Evolutionary conservation across 352 stramenopile species (phyloP), one percentile per base, ranked within the genome.

Genomic region (Pythium aquatile): DNA sequence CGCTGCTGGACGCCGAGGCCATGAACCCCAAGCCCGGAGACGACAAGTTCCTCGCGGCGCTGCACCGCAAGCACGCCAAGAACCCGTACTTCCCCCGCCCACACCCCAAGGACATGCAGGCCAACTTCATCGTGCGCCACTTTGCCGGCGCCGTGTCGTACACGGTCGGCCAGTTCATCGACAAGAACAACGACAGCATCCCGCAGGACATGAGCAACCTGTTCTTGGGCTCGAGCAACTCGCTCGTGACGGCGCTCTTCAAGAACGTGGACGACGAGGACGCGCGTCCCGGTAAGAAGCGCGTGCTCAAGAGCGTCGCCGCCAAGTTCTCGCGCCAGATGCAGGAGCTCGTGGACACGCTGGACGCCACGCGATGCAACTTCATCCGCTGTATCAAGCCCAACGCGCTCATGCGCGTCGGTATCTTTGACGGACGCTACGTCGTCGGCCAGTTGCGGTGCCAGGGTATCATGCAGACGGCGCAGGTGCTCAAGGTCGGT

Each of bases 121-220:
- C 91, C 52, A 88, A 83, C 74, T 97, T 97, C 58, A 96, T 94
- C 35, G 85, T 97, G 65, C 75, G 78, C 53, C 91, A 97, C 73
- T 97, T 97, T 68, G 90, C 88, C 33, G 85, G 85, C n/a, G 83
- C 71, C 35, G 91, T 97, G 47, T 85, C 81, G 68, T 97, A 97
- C 78, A 93, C 88, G 58, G 83, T 96, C 55, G 89, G 89, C 47
- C 76, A 78, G 24, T 97, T 97, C 64, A 94, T 97, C 35, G 85
- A 96, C 78, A 97, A 96, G 72, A 97, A 96, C 83, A 94, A 94
- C 68, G 90, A 97, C 66, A 90, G 79, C 24, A 93, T 96, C 63
- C 88, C 88, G 40, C 66, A 74, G 40, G 90, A 96, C 62, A 90
- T 96, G 83, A 65, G 75, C 28, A 82, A 87, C n/a, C 70, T 97